phyloP scores from a whole-genome alignment of 345 rosid species.

The Carallia pectinifolia region DNA sequence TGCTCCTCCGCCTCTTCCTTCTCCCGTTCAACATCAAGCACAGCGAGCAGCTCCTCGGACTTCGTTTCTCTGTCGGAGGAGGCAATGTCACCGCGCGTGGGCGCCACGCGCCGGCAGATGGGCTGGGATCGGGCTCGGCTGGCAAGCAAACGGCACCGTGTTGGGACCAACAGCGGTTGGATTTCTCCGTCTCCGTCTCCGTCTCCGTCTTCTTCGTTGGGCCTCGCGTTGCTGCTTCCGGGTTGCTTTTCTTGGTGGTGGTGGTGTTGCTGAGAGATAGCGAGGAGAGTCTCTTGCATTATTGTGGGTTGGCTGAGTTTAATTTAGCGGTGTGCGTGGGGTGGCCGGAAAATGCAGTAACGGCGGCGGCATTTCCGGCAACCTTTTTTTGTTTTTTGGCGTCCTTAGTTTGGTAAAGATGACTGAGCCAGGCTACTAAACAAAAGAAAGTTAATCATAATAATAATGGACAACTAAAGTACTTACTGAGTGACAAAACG shows the following conservation, averaged over 20 bases:
- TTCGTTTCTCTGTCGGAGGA: not conserved
- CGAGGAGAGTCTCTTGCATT: conserved; percentile 23
- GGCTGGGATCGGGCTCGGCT: conserved; percentile 5
- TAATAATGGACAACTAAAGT: too few species aligned
- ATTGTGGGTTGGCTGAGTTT: not conserved
- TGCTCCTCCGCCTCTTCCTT: conserved; percentile 28
- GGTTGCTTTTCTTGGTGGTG: not conserved
- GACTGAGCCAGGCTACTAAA: too few species aligned
- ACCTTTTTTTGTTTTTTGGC: not conserved
- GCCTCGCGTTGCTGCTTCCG: not conserved
- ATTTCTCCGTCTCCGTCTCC: not conserved
- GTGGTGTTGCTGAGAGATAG: not conserved
- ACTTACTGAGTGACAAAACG: too few species aligned
- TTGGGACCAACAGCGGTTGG: not conserved
- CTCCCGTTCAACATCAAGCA: too few species aligned
- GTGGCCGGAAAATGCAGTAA: conserved; percentile 2
- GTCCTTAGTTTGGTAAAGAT: not conserved
- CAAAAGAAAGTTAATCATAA: too few species aligned
- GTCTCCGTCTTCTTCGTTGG: too few species aligned
- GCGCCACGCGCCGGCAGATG: conserved; percentile 19
- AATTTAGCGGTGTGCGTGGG: not conserved
- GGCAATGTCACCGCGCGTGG: conserved; percentile 13
- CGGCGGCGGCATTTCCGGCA: not conserved
- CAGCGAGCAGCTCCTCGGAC: not conserved
- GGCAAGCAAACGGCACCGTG: not conserved